These are phyloP conservation scores for Leucocoprinus leucothites DNA, from an alignment of 768 basidiomycete genomes.

Conservation along the genomic window DNA sequence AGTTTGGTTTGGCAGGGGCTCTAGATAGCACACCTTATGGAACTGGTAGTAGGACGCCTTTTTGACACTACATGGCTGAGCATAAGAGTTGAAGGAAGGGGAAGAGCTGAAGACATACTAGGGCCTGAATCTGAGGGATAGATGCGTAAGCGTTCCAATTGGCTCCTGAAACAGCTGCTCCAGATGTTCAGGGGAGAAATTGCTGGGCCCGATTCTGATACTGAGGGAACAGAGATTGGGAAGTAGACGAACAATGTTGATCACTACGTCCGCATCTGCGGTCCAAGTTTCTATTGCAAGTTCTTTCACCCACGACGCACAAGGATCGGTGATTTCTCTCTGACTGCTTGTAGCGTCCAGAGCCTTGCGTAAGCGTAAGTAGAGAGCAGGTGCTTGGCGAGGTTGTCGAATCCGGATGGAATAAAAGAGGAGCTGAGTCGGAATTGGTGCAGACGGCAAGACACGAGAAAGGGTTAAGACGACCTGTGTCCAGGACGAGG, in stretches of 20 bases:
- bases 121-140: constrained; percentile 77
- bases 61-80: constrained; percentile 46
- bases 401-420: constrained; percentile 47
- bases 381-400: constrained; percentile 54
- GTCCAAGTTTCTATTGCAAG: constrained; percentile 61
- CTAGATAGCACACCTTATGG: constrained; percentile 47
- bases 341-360: not conserved
- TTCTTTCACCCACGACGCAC: constrained; percentile 40
- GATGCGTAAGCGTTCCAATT: constrained; percentile 38
- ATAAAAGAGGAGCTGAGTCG: constrained; percentile 55
- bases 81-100: not conserved
- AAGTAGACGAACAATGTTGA: constrained; percentile 63
- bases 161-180: constrained; percentile 59
- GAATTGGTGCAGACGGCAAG: constrained; percentile 58
- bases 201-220: constrained; percentile 70
- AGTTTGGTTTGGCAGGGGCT: not conserved
- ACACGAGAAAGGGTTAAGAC: constrained; percentile 59
- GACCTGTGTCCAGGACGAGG: constrained; percentile 44
- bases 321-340: constrained; percentile 14
- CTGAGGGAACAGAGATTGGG: constrained; percentile 46
- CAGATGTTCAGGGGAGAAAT: constrained; percentile 80
- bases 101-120: constrained; percentile 53
- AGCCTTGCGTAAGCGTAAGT: constrained; percentile 46
- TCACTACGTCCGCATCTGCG: constrained; percentile 71
- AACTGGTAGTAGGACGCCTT: constrained; percentile 81